Evolutionary conservation across 192 early-diverging fungal species (phyloP).

Genomic region (Pilobolus umbonatus): DNA sequence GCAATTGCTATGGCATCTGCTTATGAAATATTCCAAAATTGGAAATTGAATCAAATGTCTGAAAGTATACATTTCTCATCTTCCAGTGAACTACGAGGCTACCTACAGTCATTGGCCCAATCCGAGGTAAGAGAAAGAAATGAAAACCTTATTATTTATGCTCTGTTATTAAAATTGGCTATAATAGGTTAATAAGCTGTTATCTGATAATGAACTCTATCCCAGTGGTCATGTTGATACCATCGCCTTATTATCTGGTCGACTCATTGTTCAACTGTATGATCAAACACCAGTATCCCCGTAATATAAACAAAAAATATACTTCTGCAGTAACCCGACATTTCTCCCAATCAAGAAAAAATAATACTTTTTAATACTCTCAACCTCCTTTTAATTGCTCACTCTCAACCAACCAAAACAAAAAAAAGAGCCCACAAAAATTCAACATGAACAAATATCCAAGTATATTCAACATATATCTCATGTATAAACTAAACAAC

Average conservation of each 20-base stretch:
- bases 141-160: background rate
- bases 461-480: too few species aligned
- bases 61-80: background rate
- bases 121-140: constrained; percentile 1
- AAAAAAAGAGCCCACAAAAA: background rate
- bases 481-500: too few species aligned
- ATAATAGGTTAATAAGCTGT: too few species aligned
- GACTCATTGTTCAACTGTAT: constrained; percentile 22
- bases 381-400: too few species aligned
- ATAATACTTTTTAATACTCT: too few species aligned
- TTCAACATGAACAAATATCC: background rate
- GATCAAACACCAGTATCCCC: constrained; percentile 24
- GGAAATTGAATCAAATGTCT: constrained; percentile 17
- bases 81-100: background rate
- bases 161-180: too few species aligned
- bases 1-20: constrained; percentile 33
- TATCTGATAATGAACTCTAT: too few species aligned
- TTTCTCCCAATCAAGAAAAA: background rate
- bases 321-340: background rate
- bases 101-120: constrained; percentile 15
- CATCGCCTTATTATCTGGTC: constrained; percentile 13
- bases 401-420: background rate
- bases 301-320: constrained; percentile 9
- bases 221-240: constrained; percentile 21
- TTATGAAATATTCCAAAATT: constrained; percentile 30